Conservation (phyloP, 495 filamentous ascomycete species). For the Talaromyces nanjingensis region DNA sequence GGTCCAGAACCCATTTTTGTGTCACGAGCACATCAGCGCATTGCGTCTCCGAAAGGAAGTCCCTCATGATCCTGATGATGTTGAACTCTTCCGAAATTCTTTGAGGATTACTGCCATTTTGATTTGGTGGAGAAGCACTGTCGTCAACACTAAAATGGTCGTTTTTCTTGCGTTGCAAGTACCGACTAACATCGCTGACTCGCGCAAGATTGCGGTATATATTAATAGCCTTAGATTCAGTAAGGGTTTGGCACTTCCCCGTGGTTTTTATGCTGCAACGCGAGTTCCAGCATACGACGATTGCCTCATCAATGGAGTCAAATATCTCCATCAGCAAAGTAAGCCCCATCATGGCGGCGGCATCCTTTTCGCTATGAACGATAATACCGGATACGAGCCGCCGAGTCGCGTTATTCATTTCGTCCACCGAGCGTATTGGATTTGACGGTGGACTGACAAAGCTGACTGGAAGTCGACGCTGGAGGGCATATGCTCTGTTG, state of each 20-base stretch:
- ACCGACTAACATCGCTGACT: constrained; percentile 25
- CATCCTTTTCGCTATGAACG: constrained; percentile 37
- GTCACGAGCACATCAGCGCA: constrained; percentile 62
- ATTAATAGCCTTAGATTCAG: constrained; percentile 25
- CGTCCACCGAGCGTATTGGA: constrained; percentile 31
- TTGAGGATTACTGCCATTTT: constrained; percentile 37
- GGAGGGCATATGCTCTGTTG: constrained; percentile 65
- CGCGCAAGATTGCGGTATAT: constrained; percentile 29
- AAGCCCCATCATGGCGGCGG: constrained; percentile 37
- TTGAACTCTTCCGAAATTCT: constrained; percentile 30
- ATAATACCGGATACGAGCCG: constrained; percentile 37
- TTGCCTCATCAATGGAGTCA: constrained; percentile 36
- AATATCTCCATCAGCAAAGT: constrained; percentile 36
- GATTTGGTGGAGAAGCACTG: constrained; percentile 50
- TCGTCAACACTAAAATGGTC: constrained; percentile 49
- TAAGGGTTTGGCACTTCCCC: constrained; percentile 29
- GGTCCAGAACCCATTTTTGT: constrained; percentile 79
- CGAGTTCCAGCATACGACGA: constrained; percentile 35
- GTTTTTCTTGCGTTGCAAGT: constrained; percentile 30
- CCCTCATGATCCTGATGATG: neutral
- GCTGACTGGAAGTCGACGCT: constrained; percentile 39
- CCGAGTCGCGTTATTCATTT: constrained; percentile 31
- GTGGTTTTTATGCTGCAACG: constrained; percentile 24
- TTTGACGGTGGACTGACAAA: constrained; percentile 32
- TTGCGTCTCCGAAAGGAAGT: constrained; percentile 60